phyloP scores from a whole-genome alignment of 176 grass and related monocot genomes.

The Triticum turgidum region DNA sequence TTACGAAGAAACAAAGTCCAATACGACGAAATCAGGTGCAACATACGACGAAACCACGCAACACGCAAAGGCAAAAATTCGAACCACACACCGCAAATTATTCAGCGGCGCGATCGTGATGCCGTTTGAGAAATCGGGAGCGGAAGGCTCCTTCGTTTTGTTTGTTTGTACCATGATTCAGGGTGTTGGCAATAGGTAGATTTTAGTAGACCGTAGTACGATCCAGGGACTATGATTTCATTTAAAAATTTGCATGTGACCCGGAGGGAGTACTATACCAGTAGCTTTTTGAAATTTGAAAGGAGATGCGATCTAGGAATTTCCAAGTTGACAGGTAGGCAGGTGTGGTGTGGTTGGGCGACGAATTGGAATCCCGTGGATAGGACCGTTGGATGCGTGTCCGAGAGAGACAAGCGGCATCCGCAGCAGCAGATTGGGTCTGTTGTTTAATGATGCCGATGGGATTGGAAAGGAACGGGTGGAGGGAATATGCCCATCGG shows the following conservation, averaged over 20 bases:
- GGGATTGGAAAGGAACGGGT: slow-evolving; percentile 22
- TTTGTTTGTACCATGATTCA: not conserved
- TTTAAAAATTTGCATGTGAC: not conserved
- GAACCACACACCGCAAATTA: not conserved
- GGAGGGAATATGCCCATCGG: slow-evolving; percentile 39
- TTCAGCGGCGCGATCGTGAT: not conserved
- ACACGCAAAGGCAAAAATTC: not conserved
- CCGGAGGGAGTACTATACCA: not conserved
- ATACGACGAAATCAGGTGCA: slow-evolving; percentile 19
- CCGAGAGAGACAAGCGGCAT: slow-evolving; percentile 18
- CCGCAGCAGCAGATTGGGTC: not conserved
- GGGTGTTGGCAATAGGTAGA: not conserved
- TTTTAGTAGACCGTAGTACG: too few species aligned
- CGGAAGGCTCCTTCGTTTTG: slow-evolving; percentile 11
- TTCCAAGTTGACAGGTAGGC: not conserved
- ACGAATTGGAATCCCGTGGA: not conserved
- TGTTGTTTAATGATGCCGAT: slow-evolving; percentile 22
- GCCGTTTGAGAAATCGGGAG: not conserved
- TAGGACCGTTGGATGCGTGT: slow-evolving; percentile 21
- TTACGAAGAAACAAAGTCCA: not conserved
- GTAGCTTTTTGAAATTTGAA: slow-evolving; percentile 41
- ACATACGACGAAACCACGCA: slow-evolving; percentile 21
- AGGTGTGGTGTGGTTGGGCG: not conserved
- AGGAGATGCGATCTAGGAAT: not conserved
- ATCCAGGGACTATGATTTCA: too few species aligned